Evolutionary conservation across 1,284 basidiomycete species (phyloP).

Genomic region (Cryptococcus wingfieldii): DNA sequence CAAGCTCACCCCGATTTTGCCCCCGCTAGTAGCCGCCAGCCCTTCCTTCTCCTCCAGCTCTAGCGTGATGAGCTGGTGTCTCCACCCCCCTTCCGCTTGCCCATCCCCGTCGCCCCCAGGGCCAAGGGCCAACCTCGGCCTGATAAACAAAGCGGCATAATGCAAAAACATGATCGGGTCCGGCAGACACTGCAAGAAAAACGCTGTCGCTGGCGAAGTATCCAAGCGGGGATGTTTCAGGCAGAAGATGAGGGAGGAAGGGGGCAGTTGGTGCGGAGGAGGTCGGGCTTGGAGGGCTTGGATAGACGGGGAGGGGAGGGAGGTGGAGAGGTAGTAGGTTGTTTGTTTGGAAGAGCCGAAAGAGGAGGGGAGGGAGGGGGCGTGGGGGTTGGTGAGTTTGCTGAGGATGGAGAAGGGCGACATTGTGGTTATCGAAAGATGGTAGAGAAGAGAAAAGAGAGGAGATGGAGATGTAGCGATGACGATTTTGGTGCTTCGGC

Average conservation of each 20-base stretch:
- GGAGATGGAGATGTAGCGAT: no score
- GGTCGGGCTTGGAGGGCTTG: conserved; percentile 4
- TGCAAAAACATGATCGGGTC: conserved; percentile 31
- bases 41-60: conserved; percentile 28
- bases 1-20: conserved; percentile 26
- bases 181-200: conserved; percentile 31
- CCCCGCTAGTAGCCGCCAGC: conserved; percentile 30
- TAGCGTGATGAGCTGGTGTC: conserved; percentile 27
- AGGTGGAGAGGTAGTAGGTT: conserved; percentile 1
- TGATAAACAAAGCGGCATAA: conserved; percentile 24
- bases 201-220: conserved; percentile 14
- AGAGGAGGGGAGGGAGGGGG: conserved; percentile 6
- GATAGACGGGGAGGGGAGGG: conserved; percentile 1
- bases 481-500: no score
- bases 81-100: conserved; percentile 13
- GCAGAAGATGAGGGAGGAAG: conserved; percentile 17
- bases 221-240: conserved; percentile 19
- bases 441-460: no score
- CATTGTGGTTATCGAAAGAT: no score
- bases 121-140: conserved; percentile 1
- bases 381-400: background rate
- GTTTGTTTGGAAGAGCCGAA: conserved; percentile 10
- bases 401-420: no score
- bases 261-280: conserved; percentile 6
- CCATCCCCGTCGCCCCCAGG: background rate